Evolutionary conservation across 208 protist genomes (phyloP).

Genomic region (Wallacemonas collosoma): DNA sequence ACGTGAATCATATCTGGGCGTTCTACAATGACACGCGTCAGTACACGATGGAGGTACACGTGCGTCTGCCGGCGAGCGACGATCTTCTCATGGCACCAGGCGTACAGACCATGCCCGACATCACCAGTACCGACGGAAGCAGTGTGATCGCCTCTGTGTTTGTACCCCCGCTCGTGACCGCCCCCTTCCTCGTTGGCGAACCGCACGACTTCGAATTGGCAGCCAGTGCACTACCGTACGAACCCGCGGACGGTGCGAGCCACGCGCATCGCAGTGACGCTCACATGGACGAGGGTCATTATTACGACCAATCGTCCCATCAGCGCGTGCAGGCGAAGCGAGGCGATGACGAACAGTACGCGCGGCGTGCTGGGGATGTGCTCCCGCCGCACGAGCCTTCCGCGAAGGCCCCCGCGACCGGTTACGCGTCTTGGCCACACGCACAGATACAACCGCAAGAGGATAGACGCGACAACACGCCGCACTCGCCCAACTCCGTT

Average conservation of each 20-base stretch:
- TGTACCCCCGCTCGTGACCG: constrained; percentile 62
- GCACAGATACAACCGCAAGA: no score
- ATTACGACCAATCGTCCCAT: no score
- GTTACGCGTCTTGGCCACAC: no score
- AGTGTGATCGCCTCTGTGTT: constrained; percentile 51
- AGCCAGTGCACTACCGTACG: constrained; percentile 44
- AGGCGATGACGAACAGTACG: constrained; percentile 11
- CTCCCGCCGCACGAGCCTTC: no score
- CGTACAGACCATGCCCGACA: constrained; percentile 20
- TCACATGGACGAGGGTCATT: no score
- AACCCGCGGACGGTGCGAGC: not conserved
- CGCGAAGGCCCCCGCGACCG: no score
- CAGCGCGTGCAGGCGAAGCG: not conserved
- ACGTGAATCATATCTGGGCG: constrained; percentile 62
- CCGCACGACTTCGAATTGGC: constrained; percentile 55
- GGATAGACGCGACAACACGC: constrained; percentile 9
- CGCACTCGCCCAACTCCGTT: constrained; percentile 20
- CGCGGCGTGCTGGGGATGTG: not conserved
- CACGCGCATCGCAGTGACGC: not conserved
- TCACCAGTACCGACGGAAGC: constrained; percentile 15
- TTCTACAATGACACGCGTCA: constrained; percentile 89
- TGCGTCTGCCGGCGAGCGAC: constrained; percentile 32
- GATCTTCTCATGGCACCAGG: constrained; percentile 38
- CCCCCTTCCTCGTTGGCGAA: constrained; percentile 57
- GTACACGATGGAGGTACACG: constrained; percentile 68